phyloP scores from a whole-genome alignment of 495 filamentous ascomycete genomes.

The Podospora pseudopauciseta region DNA sequence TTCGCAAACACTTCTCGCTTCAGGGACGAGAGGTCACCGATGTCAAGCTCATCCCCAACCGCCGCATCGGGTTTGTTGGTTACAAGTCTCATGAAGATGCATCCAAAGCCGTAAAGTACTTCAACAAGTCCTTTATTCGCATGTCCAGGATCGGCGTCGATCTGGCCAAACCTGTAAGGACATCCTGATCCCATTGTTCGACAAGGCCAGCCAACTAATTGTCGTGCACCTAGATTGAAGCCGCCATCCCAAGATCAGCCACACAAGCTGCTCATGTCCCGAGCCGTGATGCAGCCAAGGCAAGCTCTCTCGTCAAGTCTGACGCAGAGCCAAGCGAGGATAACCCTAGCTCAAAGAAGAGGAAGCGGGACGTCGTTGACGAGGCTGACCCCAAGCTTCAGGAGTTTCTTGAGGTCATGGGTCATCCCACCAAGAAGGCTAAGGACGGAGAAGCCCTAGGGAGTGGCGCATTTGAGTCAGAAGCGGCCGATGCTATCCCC shows the following conservation, averaged over 20 bases:
- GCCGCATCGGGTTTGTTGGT: conserved; percentile 93
- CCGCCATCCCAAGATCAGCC: conserved; percentile 20
- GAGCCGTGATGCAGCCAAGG: conserved; percentile 16
- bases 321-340: conserved; percentile 23
- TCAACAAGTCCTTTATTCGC: conserved; percentile 90
- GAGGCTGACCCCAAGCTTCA: conserved; percentile 71
- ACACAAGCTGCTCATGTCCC: conserved; percentile 13
- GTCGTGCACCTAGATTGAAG: conserved; percentile 25
- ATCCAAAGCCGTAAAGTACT: conserved; percentile 78
- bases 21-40: conserved; percentile 76
- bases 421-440: conserved; percentile 33
- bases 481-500: conserved; percentile 39
- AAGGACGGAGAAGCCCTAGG: conserved; percentile 26
- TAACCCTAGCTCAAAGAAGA: conserved; percentile 37
- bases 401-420: conserved; percentile 84
- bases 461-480: conserved; percentile 10
- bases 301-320: conserved; percentile 3
- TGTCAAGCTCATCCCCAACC: conserved; percentile 78
- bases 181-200: conserved; percentile 4
- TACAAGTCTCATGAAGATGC: conserved; percentile 83
- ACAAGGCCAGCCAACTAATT: conserved; percentile 22
- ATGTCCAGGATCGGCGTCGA: conserved; percentile 96
- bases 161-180: conserved; percentile 73
- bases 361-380: conserved; percentile 49
- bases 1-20: conserved; percentile 78